These are phyloP conservation scores for Acanthamoeba castellanii DNA, from an alignment of 208 protist genomes.

Conservation along the genomic window DNA sequence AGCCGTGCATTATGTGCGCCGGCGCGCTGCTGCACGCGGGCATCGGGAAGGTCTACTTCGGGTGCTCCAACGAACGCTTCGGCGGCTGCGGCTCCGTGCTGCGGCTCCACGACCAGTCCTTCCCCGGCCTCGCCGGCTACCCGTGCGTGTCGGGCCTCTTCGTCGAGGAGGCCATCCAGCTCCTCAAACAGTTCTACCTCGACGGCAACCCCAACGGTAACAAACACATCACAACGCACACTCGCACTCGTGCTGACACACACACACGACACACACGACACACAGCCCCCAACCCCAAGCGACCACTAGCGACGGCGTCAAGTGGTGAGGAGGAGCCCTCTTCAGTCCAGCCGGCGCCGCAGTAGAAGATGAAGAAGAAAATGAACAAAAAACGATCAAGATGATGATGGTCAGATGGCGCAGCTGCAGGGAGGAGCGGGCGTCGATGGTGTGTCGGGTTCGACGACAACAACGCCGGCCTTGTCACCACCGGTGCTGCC, in stretches of 20 bases:
- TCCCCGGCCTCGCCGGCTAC: slow-evolving; percentile 7
- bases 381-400: too few species aligned
- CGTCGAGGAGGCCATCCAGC: slow-evolving; percentile 66
- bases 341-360: too few species aligned
- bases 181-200: slow-evolving; percentile 71
- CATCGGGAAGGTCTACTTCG: slow-evolving; percentile 91
- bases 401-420: not conserved
- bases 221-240: not conserved
- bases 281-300: slow-evolving; percentile 19
- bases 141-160: slow-evolving; percentile 59
- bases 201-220: slow-evolving; percentile 66
- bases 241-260: not conserved
- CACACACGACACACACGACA: too few species aligned
- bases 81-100: slow-evolving; percentile 95
- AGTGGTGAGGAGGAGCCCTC: not conserved
- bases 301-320: not conserved
- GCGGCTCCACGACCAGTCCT: slow-evolving; percentile 84
- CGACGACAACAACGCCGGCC: not conserved
- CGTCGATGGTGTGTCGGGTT: not conserved
- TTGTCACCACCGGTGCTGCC: not conserved
- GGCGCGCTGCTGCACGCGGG: slow-evolving; percentile 92
- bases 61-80: slow-evolving; percentile 96
- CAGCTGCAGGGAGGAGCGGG: not conserved
- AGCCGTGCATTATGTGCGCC: slow-evolving; percentile 98
- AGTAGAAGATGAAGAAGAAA: too few species aligned